Evolutionary conservation across 2,329 filamentous ascomycete species (phyloP).

Genomic region (Sordariomycetes sp.): DNA sequence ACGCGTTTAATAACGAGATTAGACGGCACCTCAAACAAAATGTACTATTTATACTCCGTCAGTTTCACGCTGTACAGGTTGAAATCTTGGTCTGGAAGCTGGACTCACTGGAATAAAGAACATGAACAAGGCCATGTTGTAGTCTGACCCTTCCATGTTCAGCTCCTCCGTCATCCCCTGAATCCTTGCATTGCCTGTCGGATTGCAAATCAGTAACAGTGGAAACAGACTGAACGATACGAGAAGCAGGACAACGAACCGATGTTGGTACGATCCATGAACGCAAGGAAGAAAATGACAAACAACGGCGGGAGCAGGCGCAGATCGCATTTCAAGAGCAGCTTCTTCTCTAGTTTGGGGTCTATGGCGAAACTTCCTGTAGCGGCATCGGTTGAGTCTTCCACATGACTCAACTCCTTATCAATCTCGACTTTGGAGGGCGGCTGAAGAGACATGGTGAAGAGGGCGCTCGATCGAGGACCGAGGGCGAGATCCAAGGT

Average conservation of each 20-base stretch:
- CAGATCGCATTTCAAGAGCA: constrained; percentile 26
- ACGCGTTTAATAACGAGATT: constrained; percentile 53
- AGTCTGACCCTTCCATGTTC: constrained; percentile 28
- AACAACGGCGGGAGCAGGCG: constrained; percentile 25
- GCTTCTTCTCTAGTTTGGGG: constrained; percentile 17
- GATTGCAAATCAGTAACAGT: background rate
- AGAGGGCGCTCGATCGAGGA: background rate
- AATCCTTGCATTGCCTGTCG: constrained; percentile 38
- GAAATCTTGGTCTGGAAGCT: constrained; percentile 1
- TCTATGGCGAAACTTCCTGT: constrained; percentile 12
- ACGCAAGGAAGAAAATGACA: constrained; percentile 47
- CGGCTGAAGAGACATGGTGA: background rate
- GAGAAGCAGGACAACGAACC: constrained; percentile 16
- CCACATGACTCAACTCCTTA: background rate
- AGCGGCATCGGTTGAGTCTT: background rate
- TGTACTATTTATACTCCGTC: constrained; percentile 30
- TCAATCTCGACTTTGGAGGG: background rate
- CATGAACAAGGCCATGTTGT: constrained; percentile 44
- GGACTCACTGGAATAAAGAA: constrained; percentile 48
- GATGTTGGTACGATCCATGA: constrained; percentile 25
- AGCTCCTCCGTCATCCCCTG: constrained; percentile 30
- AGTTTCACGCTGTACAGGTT: too few relatives aligned
- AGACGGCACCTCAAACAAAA: constrained; percentile 48
- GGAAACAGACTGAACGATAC: background rate
- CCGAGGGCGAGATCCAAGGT: background rate